These are phyloP conservation scores for Sugiyamaella grinbergsii DNA, from an alignment of 1,139 yeast species.

Conservation along the genomic window DNA sequence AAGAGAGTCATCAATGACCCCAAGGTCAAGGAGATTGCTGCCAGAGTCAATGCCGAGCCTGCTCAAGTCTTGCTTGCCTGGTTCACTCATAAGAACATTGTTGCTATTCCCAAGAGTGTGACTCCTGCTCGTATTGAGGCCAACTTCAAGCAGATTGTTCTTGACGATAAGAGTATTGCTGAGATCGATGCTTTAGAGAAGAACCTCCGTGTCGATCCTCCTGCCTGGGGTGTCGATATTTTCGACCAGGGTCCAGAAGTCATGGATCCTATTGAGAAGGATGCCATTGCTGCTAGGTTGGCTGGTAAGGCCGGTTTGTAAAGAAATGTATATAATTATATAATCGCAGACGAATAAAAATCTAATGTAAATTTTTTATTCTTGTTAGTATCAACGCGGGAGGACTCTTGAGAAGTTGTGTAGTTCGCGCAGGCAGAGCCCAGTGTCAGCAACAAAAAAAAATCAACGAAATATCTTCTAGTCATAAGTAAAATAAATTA, in stretches of 20 bases:
- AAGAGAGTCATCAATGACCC: conserved; percentile 33
- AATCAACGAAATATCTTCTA: background rate
- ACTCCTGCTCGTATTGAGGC: conserved; percentile 59
- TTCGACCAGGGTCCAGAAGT: conserved; percentile 28
- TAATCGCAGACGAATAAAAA: no score
- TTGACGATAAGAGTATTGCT: conserved; percentile 57
- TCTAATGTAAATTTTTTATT: background rate
- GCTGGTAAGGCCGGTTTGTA: conserved; percentile 12
- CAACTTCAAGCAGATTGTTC: conserved; percentile 55
- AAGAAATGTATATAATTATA: background rate
- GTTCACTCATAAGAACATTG: conserved; percentile 68
- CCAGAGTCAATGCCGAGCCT: conserved; percentile 54
- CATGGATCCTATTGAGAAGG: conserved; percentile 21
- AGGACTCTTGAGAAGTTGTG: no score
- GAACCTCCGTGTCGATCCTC: conserved; percentile 32
- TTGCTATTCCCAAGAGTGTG: conserved; percentile 72
- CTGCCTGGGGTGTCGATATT: conserved; percentile 34
- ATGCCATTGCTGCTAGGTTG: conserved; percentile 19
- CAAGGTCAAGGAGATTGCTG: conserved; percentile 50
- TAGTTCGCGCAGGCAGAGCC: no score
- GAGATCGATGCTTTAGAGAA: conserved; percentile 50
- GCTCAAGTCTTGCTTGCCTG: conserved; percentile 70
- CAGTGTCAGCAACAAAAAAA: no score
- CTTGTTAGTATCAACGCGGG: background rate
- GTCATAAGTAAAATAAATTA: conserved; percentile 8